phyloP scores from a whole-genome alignment of 176 grass and related monocot species.

The Ananas comosus region DNA sequence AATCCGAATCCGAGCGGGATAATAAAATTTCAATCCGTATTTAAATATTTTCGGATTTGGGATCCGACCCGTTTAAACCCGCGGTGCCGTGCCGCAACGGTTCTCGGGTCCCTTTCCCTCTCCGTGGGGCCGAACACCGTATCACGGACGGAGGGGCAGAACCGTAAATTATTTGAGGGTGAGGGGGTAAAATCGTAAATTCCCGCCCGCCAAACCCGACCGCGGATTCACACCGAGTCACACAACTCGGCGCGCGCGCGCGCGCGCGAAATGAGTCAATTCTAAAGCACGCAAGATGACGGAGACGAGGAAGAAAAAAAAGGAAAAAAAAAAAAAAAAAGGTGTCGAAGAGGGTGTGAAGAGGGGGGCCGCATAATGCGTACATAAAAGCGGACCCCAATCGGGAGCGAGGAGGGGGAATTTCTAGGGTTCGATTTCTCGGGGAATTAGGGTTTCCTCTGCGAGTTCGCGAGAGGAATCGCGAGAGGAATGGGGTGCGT shows the following conservation, averaged over 20 bases:
- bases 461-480: not conserved
- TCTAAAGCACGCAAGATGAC: constrained; percentile 19
- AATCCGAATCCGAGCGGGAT: no score
- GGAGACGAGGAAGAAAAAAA: constrained; percentile 6
- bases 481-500: constrained; percentile 49
- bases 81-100: constrained; percentile 14
- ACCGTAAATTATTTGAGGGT: constrained; percentile 1
- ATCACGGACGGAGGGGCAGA: constrained; percentile 11
- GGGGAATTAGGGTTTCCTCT: constrained; percentile 10
- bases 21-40: no score
- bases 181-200: not conserved
- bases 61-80: not conserved
- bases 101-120: constrained; percentile 7
- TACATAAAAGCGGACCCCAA: constrained; percentile 13
- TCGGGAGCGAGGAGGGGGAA: not conserved
- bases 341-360: not conserved
- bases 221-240: not conserved
- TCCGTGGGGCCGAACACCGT: constrained; percentile 4
- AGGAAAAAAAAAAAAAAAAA: not conserved
- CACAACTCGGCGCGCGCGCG: not conserved
- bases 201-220: not conserved
- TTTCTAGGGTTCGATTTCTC: not conserved
- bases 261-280: constrained; percentile 33
- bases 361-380: not conserved
- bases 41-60: no score